These are phyloP conservation scores for Globisporangium paroecandrum DNA, from an alignment of 352 stramenopile species.

Conservation along the genomic window DNA sequence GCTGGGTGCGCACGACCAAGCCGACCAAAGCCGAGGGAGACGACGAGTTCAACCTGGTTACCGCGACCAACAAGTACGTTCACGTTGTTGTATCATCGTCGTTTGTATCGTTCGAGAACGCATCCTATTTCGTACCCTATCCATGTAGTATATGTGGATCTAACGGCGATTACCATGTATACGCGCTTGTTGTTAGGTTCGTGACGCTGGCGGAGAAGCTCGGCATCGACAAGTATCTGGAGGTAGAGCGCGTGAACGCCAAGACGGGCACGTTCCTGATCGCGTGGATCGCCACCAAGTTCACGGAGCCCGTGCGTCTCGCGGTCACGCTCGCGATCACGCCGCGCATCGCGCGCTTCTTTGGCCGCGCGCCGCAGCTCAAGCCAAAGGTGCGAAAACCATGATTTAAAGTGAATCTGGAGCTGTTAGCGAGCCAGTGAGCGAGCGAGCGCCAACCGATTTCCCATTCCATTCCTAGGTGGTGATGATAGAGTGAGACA, in stretches of 20 bases:
- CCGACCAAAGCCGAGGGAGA: constrained; percentile 23
- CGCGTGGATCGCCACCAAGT: constrained; percentile 86
- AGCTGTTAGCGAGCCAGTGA: not conserved
- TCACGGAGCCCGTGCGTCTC: constrained; percentile 79
- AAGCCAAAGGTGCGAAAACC: constrained; percentile 26
- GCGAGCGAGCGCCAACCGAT: not conserved
- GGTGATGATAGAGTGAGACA: constrained; percentile 8
- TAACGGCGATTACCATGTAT: not conserved
- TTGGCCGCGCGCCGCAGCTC: constrained; percentile 64
- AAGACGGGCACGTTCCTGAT: constrained; percentile 81
- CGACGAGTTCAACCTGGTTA: constrained; percentile 71
- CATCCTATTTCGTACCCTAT: not conserved
- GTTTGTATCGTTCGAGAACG: not conserved
- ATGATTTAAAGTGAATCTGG: not conserved
- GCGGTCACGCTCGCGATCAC: constrained; percentile 78
- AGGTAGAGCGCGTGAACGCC: constrained; percentile 74
- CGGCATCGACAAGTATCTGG: constrained; percentile 75
- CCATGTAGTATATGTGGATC: not conserved
- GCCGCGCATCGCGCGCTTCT: constrained; percentile 66
- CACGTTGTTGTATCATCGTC: not conserved
- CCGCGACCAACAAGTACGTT: constrained; percentile 76
- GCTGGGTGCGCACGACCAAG: constrained; percentile 64
- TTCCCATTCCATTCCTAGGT: not conserved
- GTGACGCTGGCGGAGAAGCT: constrained; percentile 66
- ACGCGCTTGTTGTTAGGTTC: constrained; percentile 30